Conservation (phyloP, 2,329 filamentous ascomycete genomes). For the Aspergillus sp. region DNA sequence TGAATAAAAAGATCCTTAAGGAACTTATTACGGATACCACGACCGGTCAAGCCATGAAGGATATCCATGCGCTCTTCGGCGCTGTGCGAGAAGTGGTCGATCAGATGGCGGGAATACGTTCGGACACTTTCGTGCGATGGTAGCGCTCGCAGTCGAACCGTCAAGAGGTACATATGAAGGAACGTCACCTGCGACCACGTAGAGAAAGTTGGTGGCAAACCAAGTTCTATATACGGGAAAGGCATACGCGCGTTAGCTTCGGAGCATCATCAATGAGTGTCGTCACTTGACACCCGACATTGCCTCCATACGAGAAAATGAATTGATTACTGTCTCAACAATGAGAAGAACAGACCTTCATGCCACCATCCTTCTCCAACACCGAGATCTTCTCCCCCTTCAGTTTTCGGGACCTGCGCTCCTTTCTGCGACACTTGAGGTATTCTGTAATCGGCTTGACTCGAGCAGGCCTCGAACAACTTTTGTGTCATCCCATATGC, state of each 20-base stretch:
- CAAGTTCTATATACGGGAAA: constrained; percentile 51
- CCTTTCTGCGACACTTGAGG: constrained; percentile 58
- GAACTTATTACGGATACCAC: constrained; percentile 51
- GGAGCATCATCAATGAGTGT: not conserved
- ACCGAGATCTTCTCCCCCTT: constrained; percentile 75
- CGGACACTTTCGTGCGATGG: constrained; percentile 56
- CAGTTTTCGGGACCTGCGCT: constrained; percentile 60
- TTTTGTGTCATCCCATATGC: constrained; percentile 71
- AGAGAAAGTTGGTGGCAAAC: constrained; percentile 77
- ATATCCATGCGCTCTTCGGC: constrained; percentile 62
- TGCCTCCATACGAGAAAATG: too few relatives aligned
- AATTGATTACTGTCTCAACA: too few relatives aligned
- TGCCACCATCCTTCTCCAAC: constrained; percentile 72
- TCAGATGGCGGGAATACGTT: constrained; percentile 79
- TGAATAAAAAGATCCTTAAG: constrained; percentile 85
- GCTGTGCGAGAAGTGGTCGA: constrained; percentile 73
- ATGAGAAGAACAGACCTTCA: constrained; percentile 48
- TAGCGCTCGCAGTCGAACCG: constrained; percentile 72
- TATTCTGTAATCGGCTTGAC: constrained; percentile 68
- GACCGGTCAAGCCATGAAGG: constrained; percentile 43
- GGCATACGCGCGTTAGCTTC: not conserved
- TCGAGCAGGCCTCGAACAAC: constrained; percentile 67
- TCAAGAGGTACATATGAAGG: constrained; percentile 89
- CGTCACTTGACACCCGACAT: not conserved
- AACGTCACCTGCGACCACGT: constrained; percentile 96